phyloP scores from a whole-genome alignment of 345 rosid genomes.

The Aquilaria sinensis region DNA sequence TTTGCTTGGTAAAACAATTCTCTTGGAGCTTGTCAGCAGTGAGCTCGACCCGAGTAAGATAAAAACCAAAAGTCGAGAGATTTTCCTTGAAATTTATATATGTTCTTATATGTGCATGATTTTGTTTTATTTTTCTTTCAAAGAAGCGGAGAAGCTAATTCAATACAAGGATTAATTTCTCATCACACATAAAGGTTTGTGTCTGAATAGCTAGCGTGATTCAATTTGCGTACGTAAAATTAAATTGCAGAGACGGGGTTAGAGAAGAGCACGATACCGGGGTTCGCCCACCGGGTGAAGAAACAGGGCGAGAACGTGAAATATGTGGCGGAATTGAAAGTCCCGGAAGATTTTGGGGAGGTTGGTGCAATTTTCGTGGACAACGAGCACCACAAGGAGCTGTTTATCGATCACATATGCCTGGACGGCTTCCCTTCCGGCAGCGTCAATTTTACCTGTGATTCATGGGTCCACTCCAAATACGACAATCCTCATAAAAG shows the following conservation, averaged over 20 bases:
- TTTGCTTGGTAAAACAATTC: conserved; percentile 36
- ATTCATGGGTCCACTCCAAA: conserved; percentile 62
- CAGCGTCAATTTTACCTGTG: conserved; percentile 30
- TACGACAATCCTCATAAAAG: conserved; percentile 33
- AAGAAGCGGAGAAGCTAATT: no score
- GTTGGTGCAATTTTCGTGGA: conserved; percentile 57
- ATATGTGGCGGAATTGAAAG: conserved; percentile 45
- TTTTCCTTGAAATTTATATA: no score
- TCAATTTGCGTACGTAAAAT: no score
- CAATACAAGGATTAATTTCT: no score
- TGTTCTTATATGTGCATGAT: no score
- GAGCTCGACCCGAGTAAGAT: conserved; percentile 47
- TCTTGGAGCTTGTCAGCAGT: conserved; percentile 49
- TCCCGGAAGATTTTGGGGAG: conserved; percentile 47
- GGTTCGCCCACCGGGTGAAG: conserved; percentile 30
- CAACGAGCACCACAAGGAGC: conserved; percentile 65
- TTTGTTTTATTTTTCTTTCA: neutral
- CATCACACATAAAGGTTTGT: no score
- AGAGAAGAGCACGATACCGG: conserved; percentile 41
- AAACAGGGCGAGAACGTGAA: conserved; percentile 18
- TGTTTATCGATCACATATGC: conserved; percentile 34
- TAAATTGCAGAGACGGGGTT: conserved; percentile 23
- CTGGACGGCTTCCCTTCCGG: conserved; percentile 37
- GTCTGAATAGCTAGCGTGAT: no score
- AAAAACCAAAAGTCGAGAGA: no score